A percentile compares a stretch with the other conserved stretches of the same genome.
Evolutionary conservation across 2,329 filamentous ascomycete species (phyloP).

Genomic region (Lachnellula arida): DNA sequence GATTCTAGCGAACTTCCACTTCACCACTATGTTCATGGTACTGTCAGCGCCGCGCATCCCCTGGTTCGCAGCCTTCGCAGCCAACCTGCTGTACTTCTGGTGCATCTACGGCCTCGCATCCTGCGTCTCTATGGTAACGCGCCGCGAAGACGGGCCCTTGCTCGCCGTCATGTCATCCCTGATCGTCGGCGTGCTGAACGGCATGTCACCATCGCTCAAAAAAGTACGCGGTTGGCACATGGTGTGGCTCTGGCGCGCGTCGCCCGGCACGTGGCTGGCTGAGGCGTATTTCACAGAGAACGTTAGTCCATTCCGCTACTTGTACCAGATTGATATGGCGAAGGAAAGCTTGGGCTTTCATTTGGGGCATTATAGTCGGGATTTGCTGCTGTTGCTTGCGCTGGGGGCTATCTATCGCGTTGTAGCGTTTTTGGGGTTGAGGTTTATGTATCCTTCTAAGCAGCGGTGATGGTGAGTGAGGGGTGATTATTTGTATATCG

Average conservation of each 20-base stretch:
- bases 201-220: conserved; percentile 46
- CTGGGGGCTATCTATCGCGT: conserved; percentile 44
- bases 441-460: conserved; percentile 24
- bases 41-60: conserved; percentile 46
- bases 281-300: conserved; percentile 53
- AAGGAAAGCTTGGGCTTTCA: conserved; percentile 40
- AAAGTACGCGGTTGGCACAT: conserved; percentile 48
- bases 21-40: conserved; percentile 46
- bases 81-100: conserved; percentile 53
- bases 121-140: conserved; percentile 48
- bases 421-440: conserved; percentile 40
- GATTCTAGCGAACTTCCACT: conserved; percentile 48
- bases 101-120: conserved; percentile 53
- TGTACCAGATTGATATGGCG: conserved; percentile 48
- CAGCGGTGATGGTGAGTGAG: conserved; percentile 14
- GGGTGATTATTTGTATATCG: too few species aligned
- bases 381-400: conserved; percentile 40
- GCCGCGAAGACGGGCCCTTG: conserved; percentile 52
- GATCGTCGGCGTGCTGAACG: conserved; percentile 50
- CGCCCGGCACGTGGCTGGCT: conserved; percentile 51
- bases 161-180: conserved; percentile 50
- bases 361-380: conserved; percentile 41
- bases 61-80: conserved; percentile 45
- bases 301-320: conserved; percentile 42
- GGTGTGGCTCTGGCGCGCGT: conserved; percentile 51